Conservation (phyloP, 371 early-diverging fungal species). For the Gilbertella persicaria region DNA sequence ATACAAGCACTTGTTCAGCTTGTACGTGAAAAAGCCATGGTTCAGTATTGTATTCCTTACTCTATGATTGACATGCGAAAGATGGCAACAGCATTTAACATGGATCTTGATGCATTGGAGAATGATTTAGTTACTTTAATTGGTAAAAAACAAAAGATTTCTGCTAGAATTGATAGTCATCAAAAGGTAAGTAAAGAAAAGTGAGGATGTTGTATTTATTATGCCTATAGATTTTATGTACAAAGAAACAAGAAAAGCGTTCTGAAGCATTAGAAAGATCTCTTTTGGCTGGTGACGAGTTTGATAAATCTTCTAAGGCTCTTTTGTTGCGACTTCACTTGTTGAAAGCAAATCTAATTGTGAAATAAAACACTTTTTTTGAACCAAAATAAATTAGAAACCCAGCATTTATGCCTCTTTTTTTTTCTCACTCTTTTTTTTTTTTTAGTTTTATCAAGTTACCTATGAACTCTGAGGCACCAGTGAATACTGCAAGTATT, state of each 20-base stretch:
- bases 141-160: conserved; percentile 56
- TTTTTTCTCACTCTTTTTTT: too few species aligned
- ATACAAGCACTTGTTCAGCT: conserved; percentile 63
- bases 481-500: conserved; percentile 33
- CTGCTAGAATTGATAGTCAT: conserved; percentile 83
- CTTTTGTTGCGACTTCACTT: conserved; percentile 63
- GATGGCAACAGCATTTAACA: conserved; percentile 78
- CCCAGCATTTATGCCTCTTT: too few species aligned
- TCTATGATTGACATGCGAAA: conserved; percentile 73
- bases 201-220: neutral
- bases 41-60: conserved; percentile 85
- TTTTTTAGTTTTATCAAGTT: too few species aligned
- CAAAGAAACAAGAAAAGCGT: conserved; percentile 67
- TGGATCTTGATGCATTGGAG: conserved; percentile 63
- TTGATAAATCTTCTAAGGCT: conserved; percentile 58
- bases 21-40: conserved; percentile 77
- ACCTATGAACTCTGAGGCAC: conserved; percentile 38
- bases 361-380: conserved; percentile 10
- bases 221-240: conserved; percentile 45
- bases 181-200: conserved; percentile 63
- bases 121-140: conserved; percentile 71
- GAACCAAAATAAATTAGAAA: neutral
- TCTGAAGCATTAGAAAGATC: conserved; percentile 64
- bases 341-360: conserved; percentile 50
- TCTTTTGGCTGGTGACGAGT: conserved; percentile 61